Evolutionary conservation across 2,329 filamentous ascomycete genomes (phyloP).

Genomic region (Fusarium foetens): DNA sequence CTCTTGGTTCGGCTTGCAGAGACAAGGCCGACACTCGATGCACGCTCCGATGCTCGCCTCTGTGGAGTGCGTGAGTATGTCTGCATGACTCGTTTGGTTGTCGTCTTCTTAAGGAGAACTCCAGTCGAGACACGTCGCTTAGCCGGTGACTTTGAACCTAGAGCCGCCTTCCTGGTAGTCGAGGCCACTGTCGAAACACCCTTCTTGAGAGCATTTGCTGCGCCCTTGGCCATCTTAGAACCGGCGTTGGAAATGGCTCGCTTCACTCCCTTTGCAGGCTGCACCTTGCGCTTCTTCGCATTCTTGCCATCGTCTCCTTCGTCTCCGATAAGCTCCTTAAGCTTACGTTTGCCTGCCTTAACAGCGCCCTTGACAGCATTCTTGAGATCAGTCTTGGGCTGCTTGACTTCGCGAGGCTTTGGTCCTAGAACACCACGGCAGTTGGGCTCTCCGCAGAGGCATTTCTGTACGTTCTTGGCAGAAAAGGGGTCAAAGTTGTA

Average conservation of each 20-base stretch:
- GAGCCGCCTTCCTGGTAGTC: conserved; percentile 43
- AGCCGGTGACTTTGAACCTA: conserved; percentile 40
- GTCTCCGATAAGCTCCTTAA: conserved; percentile 62
- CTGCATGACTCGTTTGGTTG: conserved; percentile 45
- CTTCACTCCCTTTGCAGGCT: conserved; percentile 49
- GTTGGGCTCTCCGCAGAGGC: conserved; percentile 70
- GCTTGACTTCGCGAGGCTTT: conserved; percentile 66
- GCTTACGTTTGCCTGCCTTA: conserved; percentile 66
- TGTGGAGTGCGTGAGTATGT: conserved; percentile 44
- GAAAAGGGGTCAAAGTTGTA: conserved; percentile 78
- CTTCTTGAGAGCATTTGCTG: conserved; percentile 52
- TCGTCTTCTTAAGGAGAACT: conserved; percentile 45
- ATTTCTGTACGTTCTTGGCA: conserved; percentile 74
- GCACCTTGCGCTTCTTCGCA: conserved; percentile 59
- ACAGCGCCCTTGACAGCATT: conserved; percentile 52
- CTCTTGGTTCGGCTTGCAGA: conserved; percentile 20
- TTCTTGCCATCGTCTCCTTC: conserved; percentile 55
- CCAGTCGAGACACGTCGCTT: conserved; percentile 44
- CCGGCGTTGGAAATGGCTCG: conserved; percentile 49
- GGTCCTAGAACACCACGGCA: conserved; percentile 73
- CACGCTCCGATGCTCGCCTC: conserved; percentile 31
- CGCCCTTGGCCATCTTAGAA: conserved; percentile 51
- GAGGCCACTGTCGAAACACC: conserved; percentile 48
- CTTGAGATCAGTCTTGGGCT: conserved; percentile 57
- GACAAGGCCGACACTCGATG: conserved; percentile 39